Conservation (phyloP, 2,329 filamentous ascomycete genomes). For the Penicillium sp. region DNA sequence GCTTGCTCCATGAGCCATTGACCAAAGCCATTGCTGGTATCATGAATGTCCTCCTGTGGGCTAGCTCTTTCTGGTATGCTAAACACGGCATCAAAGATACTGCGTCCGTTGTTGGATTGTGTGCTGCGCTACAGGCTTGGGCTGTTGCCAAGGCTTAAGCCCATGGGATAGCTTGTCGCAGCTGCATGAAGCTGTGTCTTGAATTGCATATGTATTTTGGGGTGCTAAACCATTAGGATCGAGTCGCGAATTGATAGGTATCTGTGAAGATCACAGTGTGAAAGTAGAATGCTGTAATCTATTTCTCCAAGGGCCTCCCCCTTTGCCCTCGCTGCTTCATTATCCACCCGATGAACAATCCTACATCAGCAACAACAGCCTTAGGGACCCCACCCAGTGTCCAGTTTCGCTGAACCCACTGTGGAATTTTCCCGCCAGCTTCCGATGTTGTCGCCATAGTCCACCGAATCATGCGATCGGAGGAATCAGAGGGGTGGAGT, state of each 20-base stretch:
- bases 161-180: neutral
- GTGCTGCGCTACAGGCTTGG: conserved; percentile 27
- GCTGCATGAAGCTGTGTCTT: neutral
- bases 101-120: conserved; percentile 19
- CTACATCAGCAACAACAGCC: conserved; percentile 41
- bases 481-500: neutral
- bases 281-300: neutral
- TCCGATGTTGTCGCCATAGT: conserved; percentile 41
- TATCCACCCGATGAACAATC: conserved; percentile 40
- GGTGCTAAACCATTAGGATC: no score
- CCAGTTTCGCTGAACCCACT: conserved; percentile 41
- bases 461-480: conserved; percentile 29
- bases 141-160: conserved; percentile 16
- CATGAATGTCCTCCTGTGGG: conserved; percentile 27
- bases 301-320: neutral
- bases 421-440: conserved; percentile 38
- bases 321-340: conserved; percentile 12
- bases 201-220: no score
- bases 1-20: conserved; percentile 26
- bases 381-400: conserved; percentile 38
- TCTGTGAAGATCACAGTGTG: no score
- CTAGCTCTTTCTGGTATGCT: conserved; percentile 34
- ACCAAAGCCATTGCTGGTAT: conserved; percentile 33
- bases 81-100: conserved; percentile 29
- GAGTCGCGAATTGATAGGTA: no score